These are phyloP conservation scores for Xylaria sp. DNA, from an alignment of 2,329 filamentous ascomycete genomes.

Conservation along the genomic window DNA sequence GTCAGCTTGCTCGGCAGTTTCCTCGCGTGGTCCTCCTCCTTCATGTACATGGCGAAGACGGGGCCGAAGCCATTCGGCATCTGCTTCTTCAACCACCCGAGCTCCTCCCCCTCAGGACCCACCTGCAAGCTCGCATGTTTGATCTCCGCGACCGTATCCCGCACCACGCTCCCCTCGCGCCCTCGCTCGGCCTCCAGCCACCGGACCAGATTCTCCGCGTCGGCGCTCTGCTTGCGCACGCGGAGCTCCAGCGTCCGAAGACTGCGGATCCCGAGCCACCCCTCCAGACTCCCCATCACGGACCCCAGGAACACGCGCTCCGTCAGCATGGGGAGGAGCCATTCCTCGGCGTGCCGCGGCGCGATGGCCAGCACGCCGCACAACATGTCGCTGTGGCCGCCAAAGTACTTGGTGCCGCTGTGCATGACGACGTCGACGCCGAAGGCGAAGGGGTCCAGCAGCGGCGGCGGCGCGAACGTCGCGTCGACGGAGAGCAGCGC, in stretches of 20 bases:
- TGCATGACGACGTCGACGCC: slow-evolving; percentile 93
- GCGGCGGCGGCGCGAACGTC: slow-evolving; percentile 90
- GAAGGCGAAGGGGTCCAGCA: slow-evolving; percentile 84
- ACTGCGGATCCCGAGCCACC: slow-evolving; percentile 90
- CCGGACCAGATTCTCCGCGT: slow-evolving; percentile 73
- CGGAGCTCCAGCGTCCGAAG: slow-evolving; percentile 87
- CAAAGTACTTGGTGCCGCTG: slow-evolving; percentile 94
- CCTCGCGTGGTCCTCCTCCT: slow-evolving; percentile 69
- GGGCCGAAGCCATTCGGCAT: slow-evolving; percentile 93
- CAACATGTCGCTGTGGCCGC: slow-evolving; percentile 93
- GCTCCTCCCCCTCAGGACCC: slow-evolving; percentile 10
- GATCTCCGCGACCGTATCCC: slow-evolving; percentile 68
- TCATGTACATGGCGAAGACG: slow-evolving; percentile 82
- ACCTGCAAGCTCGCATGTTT: slow-evolving; percentile 84
- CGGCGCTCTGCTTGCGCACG: slow-evolving; percentile 79
- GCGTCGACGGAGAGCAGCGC: slow-evolving; percentile 86
- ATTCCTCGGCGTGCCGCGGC: slow-evolving; percentile 62
- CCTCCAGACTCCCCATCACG: slow-evolving; percentile 90
- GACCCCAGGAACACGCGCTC: slow-evolving; percentile 83
- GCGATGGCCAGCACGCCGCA: slow-evolving; percentile 82
- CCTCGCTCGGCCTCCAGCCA: slow-evolving; percentile 68
- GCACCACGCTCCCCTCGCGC: slow-evolving; percentile 57
- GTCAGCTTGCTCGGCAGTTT: slow-evolving; percentile 79
- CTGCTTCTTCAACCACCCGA: slow-evolving; percentile 80
- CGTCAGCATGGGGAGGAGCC: slow-evolving; percentile 68